Conservation (phyloP, 2,329 filamentous ascomycete genomes). For the Trichoderma arundinaceum region DNA sequence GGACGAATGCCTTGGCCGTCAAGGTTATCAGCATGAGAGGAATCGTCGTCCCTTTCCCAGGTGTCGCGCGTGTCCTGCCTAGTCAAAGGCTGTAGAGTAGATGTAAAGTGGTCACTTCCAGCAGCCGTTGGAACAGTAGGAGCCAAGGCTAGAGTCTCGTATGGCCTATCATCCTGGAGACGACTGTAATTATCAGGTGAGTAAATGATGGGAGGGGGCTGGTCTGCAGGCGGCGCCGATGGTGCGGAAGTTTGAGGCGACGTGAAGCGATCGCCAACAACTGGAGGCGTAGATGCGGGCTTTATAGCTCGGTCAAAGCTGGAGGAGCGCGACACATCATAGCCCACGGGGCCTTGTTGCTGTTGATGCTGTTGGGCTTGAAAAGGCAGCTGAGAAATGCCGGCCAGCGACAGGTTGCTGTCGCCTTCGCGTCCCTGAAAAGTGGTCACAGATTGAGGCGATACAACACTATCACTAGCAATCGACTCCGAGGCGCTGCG, state of each 20-base stretch:
- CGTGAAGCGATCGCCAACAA: conserved; percentile 4
- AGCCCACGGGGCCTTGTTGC: conserved; percentile 6
- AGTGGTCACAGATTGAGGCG: conserved; percentile 26
- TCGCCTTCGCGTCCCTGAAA: conserved; percentile 10
- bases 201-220: conserved; percentile 68
- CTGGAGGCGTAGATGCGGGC: conserved; percentile 19
- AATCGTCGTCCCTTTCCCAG: conserved; percentile 30
- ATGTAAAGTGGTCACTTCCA: conserved; percentile 44
- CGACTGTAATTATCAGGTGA: conserved; percentile 80
- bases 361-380: conserved; percentile 6
- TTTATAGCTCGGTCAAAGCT: conserved; percentile 27
- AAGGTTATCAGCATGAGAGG: neutral
- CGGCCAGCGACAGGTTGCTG: conserved; percentile 22
- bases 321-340: conserved; percentile 20
- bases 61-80: conserved; percentile 26
- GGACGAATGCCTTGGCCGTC: conserved; percentile 24
- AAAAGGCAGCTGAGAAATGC: conserved; percentile 19
- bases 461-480: conserved; percentile 13
- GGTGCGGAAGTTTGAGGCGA: neutral
- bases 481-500: conserved; percentile 23
- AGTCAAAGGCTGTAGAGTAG: conserved; percentile 22
- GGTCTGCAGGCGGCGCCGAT: conserved; percentile 39
- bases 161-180: conserved; percentile 67
- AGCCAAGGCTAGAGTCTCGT: conserved; percentile 63
- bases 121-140: conserved; percentile 55